phyloP scores from a whole-genome alignment of 2,329 filamentous ascomycete species.

The Exophiala oligosperma region DNA sequence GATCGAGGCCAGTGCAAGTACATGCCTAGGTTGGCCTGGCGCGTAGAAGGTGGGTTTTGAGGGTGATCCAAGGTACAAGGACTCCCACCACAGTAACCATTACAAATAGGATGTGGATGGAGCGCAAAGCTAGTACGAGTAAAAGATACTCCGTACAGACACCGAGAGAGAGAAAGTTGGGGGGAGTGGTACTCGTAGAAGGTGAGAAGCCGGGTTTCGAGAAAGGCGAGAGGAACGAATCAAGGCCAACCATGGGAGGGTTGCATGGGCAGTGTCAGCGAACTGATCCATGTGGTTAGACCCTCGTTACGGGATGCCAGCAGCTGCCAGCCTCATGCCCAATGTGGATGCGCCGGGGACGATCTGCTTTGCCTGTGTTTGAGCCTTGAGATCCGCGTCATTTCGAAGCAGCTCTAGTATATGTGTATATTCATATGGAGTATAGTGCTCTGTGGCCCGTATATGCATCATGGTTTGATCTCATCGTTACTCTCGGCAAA shows the following conservation, averaged over 20 bases:
- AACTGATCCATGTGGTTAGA: neutral
- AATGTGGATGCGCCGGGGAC: neutral
- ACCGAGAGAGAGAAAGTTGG: conserved; percentile 2
- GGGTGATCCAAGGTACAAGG: conserved; percentile 9
- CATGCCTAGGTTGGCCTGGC: conserved; percentile 21
- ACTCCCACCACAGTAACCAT: neutral
- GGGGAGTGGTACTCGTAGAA: conserved; percentile 6
- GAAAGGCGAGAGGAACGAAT: conserved; percentile 4
- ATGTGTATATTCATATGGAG: neutral
- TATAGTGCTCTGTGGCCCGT: neutral
- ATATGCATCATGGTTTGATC: no score
- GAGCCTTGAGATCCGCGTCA: neutral
- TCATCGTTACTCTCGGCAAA: no score
- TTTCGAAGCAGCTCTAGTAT: neutral
- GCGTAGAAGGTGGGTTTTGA: neutral
- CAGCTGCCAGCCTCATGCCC: conserved; percentile 1
- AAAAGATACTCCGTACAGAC: neutral
- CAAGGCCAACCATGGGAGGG: neutral
- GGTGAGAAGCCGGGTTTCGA: neutral
- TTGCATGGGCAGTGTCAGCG: neutral
- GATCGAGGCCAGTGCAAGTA: conserved; percentile 15
- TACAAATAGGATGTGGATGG: conserved; percentile 1
- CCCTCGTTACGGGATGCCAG: neutral
- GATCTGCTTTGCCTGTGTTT: neutral
- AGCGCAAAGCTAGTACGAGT: conserved; percentile 5